These are phyloP conservation scores for Debaryomyces tyrocola DNA, from an alignment of 805 yeast species.

Conservation along the genomic window DNA sequence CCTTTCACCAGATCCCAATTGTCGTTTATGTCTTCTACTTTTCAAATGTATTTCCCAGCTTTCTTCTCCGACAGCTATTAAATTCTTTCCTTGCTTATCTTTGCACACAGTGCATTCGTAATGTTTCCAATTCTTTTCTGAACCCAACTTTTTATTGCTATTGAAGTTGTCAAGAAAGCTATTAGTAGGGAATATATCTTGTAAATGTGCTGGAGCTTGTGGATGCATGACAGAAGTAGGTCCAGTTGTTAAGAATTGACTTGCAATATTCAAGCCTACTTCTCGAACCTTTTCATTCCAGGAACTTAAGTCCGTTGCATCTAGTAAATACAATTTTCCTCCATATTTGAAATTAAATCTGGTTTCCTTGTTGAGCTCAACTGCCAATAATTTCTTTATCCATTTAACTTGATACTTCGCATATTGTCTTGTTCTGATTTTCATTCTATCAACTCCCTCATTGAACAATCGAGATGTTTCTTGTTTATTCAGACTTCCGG, in stretches of 20 bases:
- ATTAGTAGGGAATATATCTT: conserved; percentile 24
- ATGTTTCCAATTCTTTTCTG: conserved; percentile 60
- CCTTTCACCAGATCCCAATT: conserved; percentile 45
- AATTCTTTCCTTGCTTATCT: conserved; percentile 51
- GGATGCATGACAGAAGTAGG: conserved; percentile 22
- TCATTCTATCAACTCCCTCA: conserved; percentile 72
- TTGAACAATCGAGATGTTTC: conserved; percentile 24
- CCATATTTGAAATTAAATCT: conserved; percentile 51
- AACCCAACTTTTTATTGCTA: conserved; percentile 40
- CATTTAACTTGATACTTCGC: conserved; percentile 89
- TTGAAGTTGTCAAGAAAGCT: conserved; percentile 15
- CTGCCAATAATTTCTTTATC: conserved; percentile 71
- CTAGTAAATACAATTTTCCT: conserved; percentile 64
- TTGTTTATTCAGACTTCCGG: conserved; percentile 5
- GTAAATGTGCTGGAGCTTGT: conserved; percentile 28
- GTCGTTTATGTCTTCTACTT: conserved; percentile 69
- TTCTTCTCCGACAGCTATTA: conserved; percentile 71
- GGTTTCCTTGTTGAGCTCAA: conserved; percentile 54
- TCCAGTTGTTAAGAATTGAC: conserved; percentile 30
- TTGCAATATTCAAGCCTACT: conserved; percentile 54
- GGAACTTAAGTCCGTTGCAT: conserved; percentile 66
- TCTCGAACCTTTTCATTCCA: conserved; percentile 62
- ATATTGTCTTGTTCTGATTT: conserved; percentile 77
- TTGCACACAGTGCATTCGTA: conserved; percentile 65
- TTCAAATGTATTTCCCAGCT: conserved; percentile 67